phyloP scores from a whole-genome alignment of 352 stramenopile species.

The Phytophthora aleatoria region DNA sequence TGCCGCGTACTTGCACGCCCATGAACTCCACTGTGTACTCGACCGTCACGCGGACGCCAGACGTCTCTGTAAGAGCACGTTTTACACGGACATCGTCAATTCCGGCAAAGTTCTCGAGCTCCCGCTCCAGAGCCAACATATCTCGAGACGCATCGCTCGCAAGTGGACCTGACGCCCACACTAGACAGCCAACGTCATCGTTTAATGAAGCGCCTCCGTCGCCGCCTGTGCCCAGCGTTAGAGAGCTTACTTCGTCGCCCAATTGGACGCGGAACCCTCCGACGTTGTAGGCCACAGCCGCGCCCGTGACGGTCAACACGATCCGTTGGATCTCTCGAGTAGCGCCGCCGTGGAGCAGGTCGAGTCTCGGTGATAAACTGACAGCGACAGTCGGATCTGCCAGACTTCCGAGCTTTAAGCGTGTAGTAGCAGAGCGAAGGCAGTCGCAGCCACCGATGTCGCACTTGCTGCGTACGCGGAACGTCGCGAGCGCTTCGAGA shows the following conservation, averaged over 20 bases:
- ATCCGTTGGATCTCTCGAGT: constrained; percentile 81
- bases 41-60: constrained; percentile 52
- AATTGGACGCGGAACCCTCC: constrained; percentile 93
- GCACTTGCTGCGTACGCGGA: constrained; percentile 73
- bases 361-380: constrained; percentile 47
- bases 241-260: constrained; percentile 86
- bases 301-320: constrained; percentile 37
- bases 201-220: constrained; percentile 73
- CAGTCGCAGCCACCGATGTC: constrained; percentile 51
- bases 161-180: constrained; percentile 70
- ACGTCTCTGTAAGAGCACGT: constrained; percentile 45
- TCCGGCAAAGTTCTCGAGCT: constrained; percentile 62
- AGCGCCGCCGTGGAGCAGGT: constrained; percentile 40
- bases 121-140: constrained; percentile 56
- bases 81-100: constrained; percentile 83
- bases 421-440: constrained; percentile 20
- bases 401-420: constrained; percentile 54
- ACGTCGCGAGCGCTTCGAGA: constrained; percentile 38
- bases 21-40: constrained; percentile 94
- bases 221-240: constrained; percentile 69
- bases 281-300: constrained; percentile 45
- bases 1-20: constrained; percentile 87
- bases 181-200: constrained; percentile 74
- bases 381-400: constrained; percentile 42
- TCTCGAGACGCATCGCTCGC: constrained; percentile 47